Evolutionary conservation across 2,329 filamentous ascomycete genomes (phyloP).

Genomic region (Teratosphaeria destructans): DNA sequence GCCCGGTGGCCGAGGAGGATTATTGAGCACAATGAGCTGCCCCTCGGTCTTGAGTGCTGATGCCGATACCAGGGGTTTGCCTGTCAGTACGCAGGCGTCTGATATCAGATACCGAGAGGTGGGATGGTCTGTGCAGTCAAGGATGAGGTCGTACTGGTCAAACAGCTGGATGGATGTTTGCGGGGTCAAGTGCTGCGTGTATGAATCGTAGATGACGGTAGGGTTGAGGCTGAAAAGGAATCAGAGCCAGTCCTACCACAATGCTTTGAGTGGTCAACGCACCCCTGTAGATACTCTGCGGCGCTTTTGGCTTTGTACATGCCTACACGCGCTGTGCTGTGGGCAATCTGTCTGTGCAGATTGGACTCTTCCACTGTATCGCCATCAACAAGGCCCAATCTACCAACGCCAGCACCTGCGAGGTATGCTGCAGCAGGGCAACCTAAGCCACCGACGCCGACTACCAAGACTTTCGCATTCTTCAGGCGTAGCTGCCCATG

Average conservation of each 20-base stretch:
- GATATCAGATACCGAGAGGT: conserved; percentile 87
- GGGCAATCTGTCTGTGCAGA: conserved; percentile 81
- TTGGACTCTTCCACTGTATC: conserved; percentile 85
- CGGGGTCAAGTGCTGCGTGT: conserved; percentile 56
- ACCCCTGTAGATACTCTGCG: conserved; percentile 33
- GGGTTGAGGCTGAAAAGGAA: conserved; percentile 56
- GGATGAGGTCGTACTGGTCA: conserved; percentile 64
- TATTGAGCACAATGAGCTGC: conserved; percentile 80
- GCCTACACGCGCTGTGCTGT: conserved; percentile 60
- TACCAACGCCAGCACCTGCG: conserved; percentile 77
- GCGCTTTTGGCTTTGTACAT: conserved; percentile 71
- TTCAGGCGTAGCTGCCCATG: conserved; percentile 67
- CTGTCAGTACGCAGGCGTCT: conserved; percentile 71
- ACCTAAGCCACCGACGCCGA: conserved; percentile 82
- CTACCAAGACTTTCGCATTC: conserved; percentile 60
- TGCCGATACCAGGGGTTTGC: conserved; percentile 75
- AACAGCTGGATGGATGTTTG: conserved; percentile 59
- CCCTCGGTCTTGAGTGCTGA: conserved; percentile 83
- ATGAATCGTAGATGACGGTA: conserved; percentile 51
- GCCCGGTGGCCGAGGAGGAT: conserved; percentile 55
- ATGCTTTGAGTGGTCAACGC: conserved; percentile 18
- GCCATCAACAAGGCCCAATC: conserved; percentile 73
- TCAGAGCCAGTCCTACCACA: conserved; percentile 4
- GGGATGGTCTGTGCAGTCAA: conserved; percentile 94
- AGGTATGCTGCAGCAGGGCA: conserved; percentile 91